Conservation (phyloP, 2,329 filamentous ascomycete species). For the Pseudogymnoascus sp. region DNA sequence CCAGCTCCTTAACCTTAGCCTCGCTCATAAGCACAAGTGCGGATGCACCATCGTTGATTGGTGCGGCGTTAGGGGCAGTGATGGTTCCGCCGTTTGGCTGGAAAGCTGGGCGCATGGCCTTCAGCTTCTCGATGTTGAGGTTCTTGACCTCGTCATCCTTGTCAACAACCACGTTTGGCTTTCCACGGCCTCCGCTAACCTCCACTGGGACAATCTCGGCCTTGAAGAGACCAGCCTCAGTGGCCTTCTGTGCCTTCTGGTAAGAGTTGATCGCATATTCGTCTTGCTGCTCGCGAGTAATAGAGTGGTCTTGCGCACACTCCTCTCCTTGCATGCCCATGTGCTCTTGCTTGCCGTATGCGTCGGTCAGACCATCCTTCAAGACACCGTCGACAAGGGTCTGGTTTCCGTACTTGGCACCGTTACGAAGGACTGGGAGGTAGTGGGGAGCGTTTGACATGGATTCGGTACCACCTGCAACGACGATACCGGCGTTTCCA, state of each 20-base stretch:
- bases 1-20: conserved; percentile 84
- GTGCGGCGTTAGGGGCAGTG: conserved; percentile 92
- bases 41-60: conserved; percentile 88
- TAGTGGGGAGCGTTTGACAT: conserved; percentile 99
- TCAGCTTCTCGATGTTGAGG: conserved; percentile 74
- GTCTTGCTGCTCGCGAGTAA: conserved; percentile 81
- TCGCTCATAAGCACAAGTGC: conserved; percentile 91
- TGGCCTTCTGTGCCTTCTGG: conserved; percentile 82
- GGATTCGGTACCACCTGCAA: conserved; percentile 91
- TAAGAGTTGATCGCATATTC: conserved; percentile 94
- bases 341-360: conserved; percentile 84
- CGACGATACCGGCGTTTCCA: conserved; percentile 83
- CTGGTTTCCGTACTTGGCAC: conserved; percentile 91
- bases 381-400: conserved; percentile 82
- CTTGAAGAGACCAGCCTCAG: conserved; percentile 70
- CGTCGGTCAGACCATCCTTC: conserved; percentile 90
- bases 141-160: conserved; percentile 96
- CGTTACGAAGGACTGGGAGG: conserved; percentile 74
- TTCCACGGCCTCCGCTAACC: conserved; percentile 79
- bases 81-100: conserved; percentile 75
- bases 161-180: conserved; percentile 71
- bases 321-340: conserved; percentile 94
- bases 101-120: conserved; percentile 76
- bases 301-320: conserved; percentile 73
- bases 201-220: conserved; percentile 85